phyloP scores from a whole-genome alignment of 257 asterid species.

The Forsythia viridissima region DNA sequence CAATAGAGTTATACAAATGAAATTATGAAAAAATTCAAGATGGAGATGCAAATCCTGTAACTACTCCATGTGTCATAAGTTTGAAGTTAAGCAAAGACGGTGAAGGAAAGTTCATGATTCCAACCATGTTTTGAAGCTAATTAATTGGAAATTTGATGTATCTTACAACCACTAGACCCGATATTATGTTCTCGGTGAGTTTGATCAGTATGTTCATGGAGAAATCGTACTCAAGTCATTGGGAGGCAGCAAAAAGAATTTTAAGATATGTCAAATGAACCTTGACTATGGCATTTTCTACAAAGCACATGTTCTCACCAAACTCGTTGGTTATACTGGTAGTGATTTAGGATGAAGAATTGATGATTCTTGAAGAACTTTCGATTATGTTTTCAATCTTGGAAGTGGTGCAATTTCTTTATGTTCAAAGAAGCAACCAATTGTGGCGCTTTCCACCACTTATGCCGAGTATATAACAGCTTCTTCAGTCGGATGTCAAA shows the following conservation, averaged over 20 bases:
- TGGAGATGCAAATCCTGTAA: conserved; percentile 7
- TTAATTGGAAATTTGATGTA: not conserved
- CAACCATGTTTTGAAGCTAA: not conserved
- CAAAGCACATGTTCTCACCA: not conserved
- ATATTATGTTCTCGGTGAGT: not conserved
- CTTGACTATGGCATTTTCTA: not conserved
- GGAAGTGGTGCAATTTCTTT: not conserved
- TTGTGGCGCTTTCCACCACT: not conserved
- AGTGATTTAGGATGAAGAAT: not conserved
- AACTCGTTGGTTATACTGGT: not conserved
- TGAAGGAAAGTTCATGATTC: not conserved
- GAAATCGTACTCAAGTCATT: not conserved
- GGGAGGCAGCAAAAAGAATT: not conserved
- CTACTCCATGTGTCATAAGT: not conserved
- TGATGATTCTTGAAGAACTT: conserved; percentile 5
- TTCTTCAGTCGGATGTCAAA: too few relatives aligned
- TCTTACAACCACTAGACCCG: not conserved
- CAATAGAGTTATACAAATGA: not conserved
- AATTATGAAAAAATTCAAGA: conserved; percentile 2
- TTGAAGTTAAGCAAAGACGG: conserved; percentile 6
- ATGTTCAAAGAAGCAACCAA: not conserved
- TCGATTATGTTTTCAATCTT: not conserved
- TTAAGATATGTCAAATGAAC: conserved; percentile 3
- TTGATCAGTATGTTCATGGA: not conserved
- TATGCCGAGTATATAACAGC: not conserved